A percentile compares a stretch with the other conserved stretches of the same genome.
phyloP scores from a whole-genome alignment of 306 rosid genomes.

The Fragaria vesca region DNA sequence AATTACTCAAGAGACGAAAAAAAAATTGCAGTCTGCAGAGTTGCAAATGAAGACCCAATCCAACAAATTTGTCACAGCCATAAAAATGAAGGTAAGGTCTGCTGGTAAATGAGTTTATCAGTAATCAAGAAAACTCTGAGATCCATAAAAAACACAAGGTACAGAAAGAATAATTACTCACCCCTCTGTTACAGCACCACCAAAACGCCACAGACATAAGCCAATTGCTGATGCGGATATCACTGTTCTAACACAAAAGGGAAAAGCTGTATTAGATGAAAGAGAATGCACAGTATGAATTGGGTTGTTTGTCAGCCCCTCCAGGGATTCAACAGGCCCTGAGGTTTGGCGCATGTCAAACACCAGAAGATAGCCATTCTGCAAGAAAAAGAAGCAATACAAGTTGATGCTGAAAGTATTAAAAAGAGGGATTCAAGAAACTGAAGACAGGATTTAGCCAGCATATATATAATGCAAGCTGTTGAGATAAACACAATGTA shows the following conservation, averaged over 20 bases:
- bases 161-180: slow-evolving; percentile 32
- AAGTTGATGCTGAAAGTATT: slow-evolving; percentile 24
- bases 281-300: slow-evolving; percentile 76
- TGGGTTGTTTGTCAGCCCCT: slow-evolving; percentile 68
- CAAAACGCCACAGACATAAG: slow-evolving; percentile 70
- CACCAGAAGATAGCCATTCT: slow-evolving; percentile 81
- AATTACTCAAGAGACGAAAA: not conserved
- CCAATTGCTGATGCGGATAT: slow-evolving; percentile 87
- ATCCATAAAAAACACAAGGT: not conserved
- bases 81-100: not conserved
- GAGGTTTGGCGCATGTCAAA: slow-evolving; percentile 81
- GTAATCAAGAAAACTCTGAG: not conserved
- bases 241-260: slow-evolving; percentile 45
- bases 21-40: not conserved
- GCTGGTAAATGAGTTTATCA: not conserved
- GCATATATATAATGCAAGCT: slow-evolving; percentile 63
- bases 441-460: slow-evolving; percentile 49
- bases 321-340: slow-evolving; percentile 58
- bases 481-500: slow-evolving; percentile 34
- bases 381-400: slow-evolving; percentile 23
- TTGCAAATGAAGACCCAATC: not conserved
- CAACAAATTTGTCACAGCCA: not conserved
- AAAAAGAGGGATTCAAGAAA: slow-evolving; percentile 1
- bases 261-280: slow-evolving; percentile 42
- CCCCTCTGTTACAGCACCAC: slow-evolving; percentile 54